These are phyloP conservation scores for Fusarium sublunatum DNA, from an alignment of 2,329 filamentous ascomycete species.

Conservation along the genomic window DNA sequence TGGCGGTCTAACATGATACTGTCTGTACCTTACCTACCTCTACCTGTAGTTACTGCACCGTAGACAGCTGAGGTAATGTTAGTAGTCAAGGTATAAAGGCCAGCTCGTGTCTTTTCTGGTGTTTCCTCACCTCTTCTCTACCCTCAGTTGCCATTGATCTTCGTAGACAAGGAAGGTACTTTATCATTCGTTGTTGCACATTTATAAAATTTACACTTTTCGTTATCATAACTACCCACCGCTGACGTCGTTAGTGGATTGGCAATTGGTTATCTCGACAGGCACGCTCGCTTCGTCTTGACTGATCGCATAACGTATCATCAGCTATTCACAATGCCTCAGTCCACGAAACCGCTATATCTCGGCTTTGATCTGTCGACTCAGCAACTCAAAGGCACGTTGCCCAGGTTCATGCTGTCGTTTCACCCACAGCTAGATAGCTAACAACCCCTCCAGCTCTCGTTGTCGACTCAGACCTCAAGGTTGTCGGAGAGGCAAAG, in stretches of 20 bases:
- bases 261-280: slow-evolving; percentile 4
- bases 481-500: slow-evolving; percentile 84
- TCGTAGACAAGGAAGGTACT: background rate
- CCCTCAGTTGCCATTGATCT: slow-evolving; percentile 8
- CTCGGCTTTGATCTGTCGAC: slow-evolving; percentile 96
- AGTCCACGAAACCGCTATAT: slow-evolving; percentile 70
- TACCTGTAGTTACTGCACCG: slow-evolving; percentile 12
- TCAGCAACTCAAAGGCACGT: slow-evolving; percentile 88
- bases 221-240: slow-evolving; percentile 25
- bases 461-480: slow-evolving; percentile 84
- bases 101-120: slow-evolving; percentile 28
- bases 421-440: background rate
- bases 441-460: slow-evolving; percentile 67
- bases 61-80: background rate
- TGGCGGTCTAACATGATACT: slow-evolving; percentile 39
- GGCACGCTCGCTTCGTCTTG: slow-evolving; percentile 11
- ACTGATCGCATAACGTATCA: slow-evolving; percentile 4
- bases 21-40: slow-evolving; percentile 7
- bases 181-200: background rate
- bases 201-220: slow-evolving; percentile 2
- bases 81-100: slow-evolving; percentile 16
- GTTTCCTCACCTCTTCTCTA: slow-evolving; percentile 12
- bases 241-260: slow-evolving; percentile 19
- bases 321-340: slow-evolving; percentile 28
- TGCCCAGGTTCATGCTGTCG: background rate